A percentile compares a stretch with the other conserved stretches of the same genome.
Conservation (phyloP, 2,329 filamentous ascomycete species). For the Clarireedia paspali region DNA sequence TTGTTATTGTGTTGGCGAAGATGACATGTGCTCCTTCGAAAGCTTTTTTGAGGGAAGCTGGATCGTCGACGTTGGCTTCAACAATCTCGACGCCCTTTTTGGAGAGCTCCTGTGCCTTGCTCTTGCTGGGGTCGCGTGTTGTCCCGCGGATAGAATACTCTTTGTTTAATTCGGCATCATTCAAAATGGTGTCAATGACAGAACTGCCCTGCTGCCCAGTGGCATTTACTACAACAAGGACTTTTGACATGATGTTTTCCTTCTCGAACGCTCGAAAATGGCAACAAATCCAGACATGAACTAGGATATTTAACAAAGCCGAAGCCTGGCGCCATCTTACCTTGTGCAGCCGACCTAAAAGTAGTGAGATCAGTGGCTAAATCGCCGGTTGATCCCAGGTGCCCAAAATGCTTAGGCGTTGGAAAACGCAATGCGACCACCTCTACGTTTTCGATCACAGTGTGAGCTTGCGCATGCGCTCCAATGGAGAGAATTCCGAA, state of each 20-base stretch:
- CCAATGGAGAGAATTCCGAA: too few species aligned
- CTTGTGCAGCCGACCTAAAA: too few species aligned
- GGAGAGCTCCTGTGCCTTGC: slow-evolving; percentile 32
- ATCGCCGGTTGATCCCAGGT: too few species aligned
- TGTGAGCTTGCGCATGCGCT: too few species aligned
- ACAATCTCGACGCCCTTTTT: slow-evolving; percentile 32
- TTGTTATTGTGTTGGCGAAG: slow-evolving; percentile 39
- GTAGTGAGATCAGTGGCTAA: too few species aligned
- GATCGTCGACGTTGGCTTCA: slow-evolving; percentile 38
- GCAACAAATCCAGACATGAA: too few species aligned
- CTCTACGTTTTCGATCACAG: too few species aligned
- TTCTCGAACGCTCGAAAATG: too few species aligned
- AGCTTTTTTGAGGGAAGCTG: slow-evolving; percentile 35
- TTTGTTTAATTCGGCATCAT: slow-evolving; percentile 31
- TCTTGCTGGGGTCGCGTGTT: slow-evolving; percentile 37
- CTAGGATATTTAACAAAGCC: too few species aligned
- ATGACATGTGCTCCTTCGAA: slow-evolving; percentile 38
- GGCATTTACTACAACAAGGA: slow-evolving; percentile 36
- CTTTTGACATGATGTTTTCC: background rate
- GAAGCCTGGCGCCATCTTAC: too few species aligned
- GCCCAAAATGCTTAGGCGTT: too few species aligned
- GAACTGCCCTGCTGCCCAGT: slow-evolving; percentile 29
- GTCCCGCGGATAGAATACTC: slow-evolving; percentile 39
- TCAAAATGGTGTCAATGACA: slow-evolving; percentile 37
- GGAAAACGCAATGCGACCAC: too few species aligned